These are phyloP conservation scores for Coprinopsis sp. DNA, from an alignment of 768 basidiomycete genomes.

Conservation along the genomic window DNA sequence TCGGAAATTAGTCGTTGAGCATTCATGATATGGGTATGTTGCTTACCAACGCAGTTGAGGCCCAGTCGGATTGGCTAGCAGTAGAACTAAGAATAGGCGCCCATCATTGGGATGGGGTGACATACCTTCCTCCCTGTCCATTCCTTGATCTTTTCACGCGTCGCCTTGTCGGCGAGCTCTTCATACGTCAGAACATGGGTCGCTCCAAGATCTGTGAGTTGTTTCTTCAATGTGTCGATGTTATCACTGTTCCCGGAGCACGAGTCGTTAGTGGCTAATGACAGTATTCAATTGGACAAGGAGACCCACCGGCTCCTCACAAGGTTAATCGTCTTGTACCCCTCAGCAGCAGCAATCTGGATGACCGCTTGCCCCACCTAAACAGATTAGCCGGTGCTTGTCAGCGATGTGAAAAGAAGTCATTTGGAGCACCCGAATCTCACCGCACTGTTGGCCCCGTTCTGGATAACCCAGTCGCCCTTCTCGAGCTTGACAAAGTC, in stretches of 20 bases:
- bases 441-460: constrained; percentile 82
- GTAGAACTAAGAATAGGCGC: neutral
- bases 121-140: constrained; percentile 63
- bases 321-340: constrained; percentile 77
- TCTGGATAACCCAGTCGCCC: constrained; percentile 83
- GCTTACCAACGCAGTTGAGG: constrained; percentile 47
- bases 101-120: constrained; percentile 1
- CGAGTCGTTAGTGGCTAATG: neutral
- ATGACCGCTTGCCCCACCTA: constrained; percentile 84
- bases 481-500: constrained; percentile 59
- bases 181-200: constrained; percentile 77
- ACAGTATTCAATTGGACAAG: neutral
- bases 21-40: neutral
- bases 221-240: constrained; percentile 42
- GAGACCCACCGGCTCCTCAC: constrained; percentile 60
- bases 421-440: constrained; percentile 19
- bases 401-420: neutral
- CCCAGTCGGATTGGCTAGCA: constrained; percentile 40
- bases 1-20: neutral
- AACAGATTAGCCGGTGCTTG: neutral
- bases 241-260: constrained; percentile 38
- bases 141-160: constrained; percentile 50
- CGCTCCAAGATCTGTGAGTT: constrained; percentile 61
- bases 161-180: constrained; percentile 55
- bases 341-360: constrained; percentile 71